Conservation (phyloP, 805 yeast species). For the Teunomyces funiuensis region DNA sequence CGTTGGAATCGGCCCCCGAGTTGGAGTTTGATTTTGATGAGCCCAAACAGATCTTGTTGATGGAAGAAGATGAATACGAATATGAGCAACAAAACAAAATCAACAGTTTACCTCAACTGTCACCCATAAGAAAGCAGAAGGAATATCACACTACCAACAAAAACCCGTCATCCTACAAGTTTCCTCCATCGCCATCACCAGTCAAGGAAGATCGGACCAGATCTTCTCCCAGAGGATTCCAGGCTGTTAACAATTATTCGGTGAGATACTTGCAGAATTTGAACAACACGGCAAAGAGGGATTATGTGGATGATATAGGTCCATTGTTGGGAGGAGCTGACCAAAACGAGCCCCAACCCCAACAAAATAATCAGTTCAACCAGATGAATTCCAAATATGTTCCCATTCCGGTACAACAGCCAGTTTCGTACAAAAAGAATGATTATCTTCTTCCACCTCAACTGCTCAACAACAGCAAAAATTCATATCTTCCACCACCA, state of each 20-base stretch:
- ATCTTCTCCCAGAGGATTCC: conserved; percentile 7
- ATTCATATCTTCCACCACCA: conserved; percentile 39
- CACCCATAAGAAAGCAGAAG: conserved; percentile 12
- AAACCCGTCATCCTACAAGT: conserved; percentile 52
- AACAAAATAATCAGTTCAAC: conserved; percentile 3
- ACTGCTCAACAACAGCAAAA: conserved; percentile 14
- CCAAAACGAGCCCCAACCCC: neutral
- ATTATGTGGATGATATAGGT: conserved; percentile 37
- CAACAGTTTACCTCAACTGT: conserved; percentile 7
- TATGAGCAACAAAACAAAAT: conserved; percentile 4
- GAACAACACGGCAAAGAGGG: conserved; percentile 12
- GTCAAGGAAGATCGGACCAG: neutral
- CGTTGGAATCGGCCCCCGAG: conserved; percentile 4
- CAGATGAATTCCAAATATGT: conserved; percentile 27
- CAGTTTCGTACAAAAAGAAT: conserved; percentile 17
- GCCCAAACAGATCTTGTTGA: conserved; percentile 23
- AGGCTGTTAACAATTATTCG: conserved; percentile 30
- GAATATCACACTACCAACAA: conserved; percentile 46
- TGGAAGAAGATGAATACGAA: conserved; percentile 28
- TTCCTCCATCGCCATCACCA: conserved; percentile 46
- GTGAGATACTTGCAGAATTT: conserved; percentile 44
- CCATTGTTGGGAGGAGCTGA: conserved; percentile 20
- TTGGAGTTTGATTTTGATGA: conserved; percentile 19
- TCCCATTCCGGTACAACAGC: conserved; percentile 43
- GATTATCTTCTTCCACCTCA: neutral